Base-by-base conservation (phyloP, 768 basidiomycete genomes). In the Suillus fuscotomentosus region DNA sequence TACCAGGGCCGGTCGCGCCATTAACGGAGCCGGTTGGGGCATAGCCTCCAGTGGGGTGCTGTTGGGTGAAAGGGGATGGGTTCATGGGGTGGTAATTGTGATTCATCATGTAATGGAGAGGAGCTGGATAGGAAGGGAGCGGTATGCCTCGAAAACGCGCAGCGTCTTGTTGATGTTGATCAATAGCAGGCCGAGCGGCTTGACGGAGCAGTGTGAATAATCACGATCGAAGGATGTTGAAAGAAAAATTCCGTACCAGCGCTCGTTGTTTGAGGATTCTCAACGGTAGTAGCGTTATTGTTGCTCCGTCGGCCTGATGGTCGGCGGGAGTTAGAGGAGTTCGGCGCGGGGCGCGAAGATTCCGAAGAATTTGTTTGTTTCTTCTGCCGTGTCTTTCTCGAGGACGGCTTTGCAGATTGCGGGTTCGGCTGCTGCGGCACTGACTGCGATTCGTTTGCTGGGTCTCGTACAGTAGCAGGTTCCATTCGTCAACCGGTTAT, bases 71-170 rank as follows among this genome's bases (percentile, higher is more conserved):
- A 13, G 80, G 79, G 63, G 88, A 81, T 65, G 85, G 84, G 71
- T 85, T 86, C 68, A 86, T 78, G 31, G 87, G 83, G 55, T 57
- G 56, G 70, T 90, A 92, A 65, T 84, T 77, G 61, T 87, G 86
- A 73, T 91, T 92, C 89, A 91, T 91, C 74, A 87, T 80, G 70
- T 73, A 78, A 54, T 84, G 86, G 10, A 83, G 78, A 31, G 80
- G 80, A 42, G 78, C 79, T 55, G 85, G 84, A 74, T 86, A 88
- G 17, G 86, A 83, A 70, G 84, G 85, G 66, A 84, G 81, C 64
- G 77, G 73, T 57, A 73, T 75, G 45, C 69, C 76, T 74, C 72
- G 84, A 63, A 76, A 67, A 48, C 73, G 78, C 47, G 69, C 24
- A 68, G 71, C 63, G 63, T 73, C 73, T 63, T 75, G 73, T 54